A percentile compares a stretch with the other conserved stretches of the same genome.
phyloP scores from a whole-genome alignment of 1,284 basidiomycete genomes.

The Lentinula novae-zelandiae region DNA sequence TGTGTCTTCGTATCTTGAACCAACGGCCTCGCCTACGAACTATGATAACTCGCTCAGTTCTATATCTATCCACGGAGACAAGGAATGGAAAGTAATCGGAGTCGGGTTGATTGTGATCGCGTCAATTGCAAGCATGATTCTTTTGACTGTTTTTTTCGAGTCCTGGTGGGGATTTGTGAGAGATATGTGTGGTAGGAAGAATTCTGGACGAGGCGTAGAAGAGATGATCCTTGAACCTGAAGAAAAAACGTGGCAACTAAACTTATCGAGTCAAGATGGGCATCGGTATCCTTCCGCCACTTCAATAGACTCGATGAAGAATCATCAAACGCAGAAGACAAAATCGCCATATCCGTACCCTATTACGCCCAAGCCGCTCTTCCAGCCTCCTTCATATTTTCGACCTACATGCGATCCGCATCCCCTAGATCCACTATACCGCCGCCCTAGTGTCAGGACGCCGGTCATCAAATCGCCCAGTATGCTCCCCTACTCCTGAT shows the following conservation, averaged over 20 bases:
- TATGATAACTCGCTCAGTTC: background rate
- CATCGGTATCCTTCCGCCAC: slow-evolving; percentile 36
- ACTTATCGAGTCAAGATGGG: slow-evolving; percentile 41
- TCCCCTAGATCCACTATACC: slow-evolving; percentile 30
- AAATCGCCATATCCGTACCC: slow-evolving; percentile 7
- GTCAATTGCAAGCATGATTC: slow-evolving; percentile 47
- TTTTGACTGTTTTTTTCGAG: slow-evolving; percentile 62
- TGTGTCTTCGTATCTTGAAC: background rate
- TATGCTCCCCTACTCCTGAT: slow-evolving; percentile 6
- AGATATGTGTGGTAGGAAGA: slow-evolving; percentile 41
- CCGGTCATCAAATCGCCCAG: slow-evolving; percentile 5
- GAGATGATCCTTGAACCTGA: slow-evolving; percentile 62
- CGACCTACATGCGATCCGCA: slow-evolving; percentile 25
- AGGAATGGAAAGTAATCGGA: slow-evolving; percentile 66
- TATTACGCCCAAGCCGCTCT: background rate
- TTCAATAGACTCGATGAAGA: background rate
- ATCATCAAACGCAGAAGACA: background rate
- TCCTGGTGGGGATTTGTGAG: slow-evolving; percentile 56
- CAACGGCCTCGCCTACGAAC: background rate
- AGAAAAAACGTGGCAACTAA: slow-evolving; percentile 54
- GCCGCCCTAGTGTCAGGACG: slow-evolving; percentile 27
- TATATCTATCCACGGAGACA: slow-evolving; percentile 6
- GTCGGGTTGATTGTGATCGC: slow-evolving; percentile 58
- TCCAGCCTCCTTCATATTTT: slow-evolving; percentile 16
- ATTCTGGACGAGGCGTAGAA: slow-evolving; percentile 35